phyloP scores from a whole-genome alignment of 176 grass and related monocot genomes.

The Avena eriantha region DNA sequence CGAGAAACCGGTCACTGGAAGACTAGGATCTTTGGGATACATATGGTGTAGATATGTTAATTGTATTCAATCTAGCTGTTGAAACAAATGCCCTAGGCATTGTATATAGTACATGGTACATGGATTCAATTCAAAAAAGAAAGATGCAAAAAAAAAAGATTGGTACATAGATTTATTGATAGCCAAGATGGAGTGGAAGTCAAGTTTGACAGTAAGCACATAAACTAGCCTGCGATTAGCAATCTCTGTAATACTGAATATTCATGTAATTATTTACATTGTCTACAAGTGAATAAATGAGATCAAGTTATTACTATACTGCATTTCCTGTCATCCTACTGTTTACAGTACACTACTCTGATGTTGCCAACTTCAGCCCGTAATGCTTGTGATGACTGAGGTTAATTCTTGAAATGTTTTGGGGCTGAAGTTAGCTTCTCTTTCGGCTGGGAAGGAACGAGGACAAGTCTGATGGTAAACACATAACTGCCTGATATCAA shows the following conservation, averaged over 20 bases:
- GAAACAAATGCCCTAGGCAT: conserved; percentile 44
- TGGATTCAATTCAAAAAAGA: background rate
- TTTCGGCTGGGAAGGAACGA: conserved; percentile 18
- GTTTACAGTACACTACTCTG: background rate
- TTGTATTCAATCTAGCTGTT: conserved; percentile 46
- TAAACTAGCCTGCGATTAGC: conserved; percentile 16
- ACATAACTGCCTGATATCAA: background rate
- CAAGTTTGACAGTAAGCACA: conserved; percentile 24
- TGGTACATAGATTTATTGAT: conserved; percentile 37
- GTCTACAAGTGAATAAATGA: conserved; percentile 49
- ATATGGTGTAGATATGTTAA: conserved; percentile 44
- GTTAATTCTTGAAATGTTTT: conserved; percentile 10
- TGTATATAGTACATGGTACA: conserved; percentile 50
- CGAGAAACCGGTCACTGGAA: conserved; percentile 83
- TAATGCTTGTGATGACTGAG: conserved; percentile 13
- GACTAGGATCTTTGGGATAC: conserved; percentile 53
- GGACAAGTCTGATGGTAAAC: background rate
- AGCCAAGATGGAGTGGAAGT: conserved; percentile 21
- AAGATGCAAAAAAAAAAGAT: background rate
- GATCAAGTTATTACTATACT: conserved; percentile 27
- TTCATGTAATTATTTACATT: conserved; percentile 46
- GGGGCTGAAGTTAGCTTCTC: conserved; percentile 12
- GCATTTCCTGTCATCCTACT: background rate
- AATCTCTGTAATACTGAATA: conserved; percentile 31
- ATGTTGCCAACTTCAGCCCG: background rate